phyloP scores from a whole-genome alignment of 2,329 filamentous ascomycete genomes.

The Colletotrichum lindemuthianum region DNA sequence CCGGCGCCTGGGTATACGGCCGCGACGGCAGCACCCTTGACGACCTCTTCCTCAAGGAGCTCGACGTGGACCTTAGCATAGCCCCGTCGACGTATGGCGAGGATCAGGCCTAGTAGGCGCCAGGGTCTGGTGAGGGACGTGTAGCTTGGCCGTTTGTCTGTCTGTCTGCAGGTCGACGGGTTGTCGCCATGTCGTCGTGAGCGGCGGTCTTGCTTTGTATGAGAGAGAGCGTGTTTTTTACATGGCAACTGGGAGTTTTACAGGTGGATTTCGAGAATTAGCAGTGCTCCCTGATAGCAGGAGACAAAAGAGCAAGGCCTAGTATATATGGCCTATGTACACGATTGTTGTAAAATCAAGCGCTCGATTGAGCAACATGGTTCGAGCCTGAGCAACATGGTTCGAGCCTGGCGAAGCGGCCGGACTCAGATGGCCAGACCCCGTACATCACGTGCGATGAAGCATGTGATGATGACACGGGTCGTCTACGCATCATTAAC shows the following conservation, averaged over 20 bases:
- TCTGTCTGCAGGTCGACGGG: background rate
- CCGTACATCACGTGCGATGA: too few relatives aligned
- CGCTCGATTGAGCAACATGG: slow-evolving; percentile 7
- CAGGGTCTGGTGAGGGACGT: background rate
- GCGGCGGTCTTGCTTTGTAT: background rate
- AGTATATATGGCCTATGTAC: slow-evolving; percentile 14
- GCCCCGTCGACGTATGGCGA: slow-evolving; percentile 38
- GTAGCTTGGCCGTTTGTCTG: background rate
- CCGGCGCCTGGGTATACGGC: slow-evolving; percentile 87
- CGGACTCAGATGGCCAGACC: background rate
- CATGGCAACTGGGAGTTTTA: slow-evolving; percentile 32
- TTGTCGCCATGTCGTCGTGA: too few relatives aligned
- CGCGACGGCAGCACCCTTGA: slow-evolving; percentile 83
- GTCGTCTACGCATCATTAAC: too few relatives aligned
- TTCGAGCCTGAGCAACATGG: background rate
- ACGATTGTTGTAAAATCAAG: slow-evolving; percentile 13
- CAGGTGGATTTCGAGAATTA: slow-evolving; percentile 6
- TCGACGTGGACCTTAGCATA: slow-evolving; percentile 70
- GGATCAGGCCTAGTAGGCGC: slow-evolving; percentile 28
- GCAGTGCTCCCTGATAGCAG: background rate
- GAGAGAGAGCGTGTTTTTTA: slow-evolving; percentile 22
- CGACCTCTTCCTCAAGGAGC: slow-evolving; percentile 78
- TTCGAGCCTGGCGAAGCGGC: background rate
- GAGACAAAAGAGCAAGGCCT: background rate
- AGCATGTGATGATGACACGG: too few relatives aligned